phyloP scores from a whole-genome alignment of 768 basidiomycete species.

The Trichaptum fuscoviolaceum region DNA sequence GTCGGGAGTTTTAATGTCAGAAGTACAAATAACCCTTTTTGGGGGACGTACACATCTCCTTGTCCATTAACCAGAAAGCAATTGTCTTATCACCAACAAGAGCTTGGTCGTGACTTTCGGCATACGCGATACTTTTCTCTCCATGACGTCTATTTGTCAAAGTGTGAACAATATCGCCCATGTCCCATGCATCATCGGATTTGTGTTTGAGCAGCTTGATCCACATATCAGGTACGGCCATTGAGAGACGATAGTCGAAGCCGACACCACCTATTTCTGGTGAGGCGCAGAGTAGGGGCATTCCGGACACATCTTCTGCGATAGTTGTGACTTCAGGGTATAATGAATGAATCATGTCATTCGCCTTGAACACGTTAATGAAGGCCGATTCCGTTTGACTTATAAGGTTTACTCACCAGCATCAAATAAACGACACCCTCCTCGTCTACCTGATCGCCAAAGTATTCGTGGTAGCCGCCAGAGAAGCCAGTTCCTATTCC shows the following conservation, averaged over 20 bases:
- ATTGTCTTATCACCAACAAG: slow-evolving; percentile 98
- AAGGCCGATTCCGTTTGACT: slow-evolving; percentile 8
- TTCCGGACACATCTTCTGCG: slow-evolving; percentile 98
- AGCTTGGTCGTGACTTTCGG: slow-evolving; percentile 97
- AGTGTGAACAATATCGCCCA: slow-evolving; percentile 82
- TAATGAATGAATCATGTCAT: slow-evolving; percentile 78
- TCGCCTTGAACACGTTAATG: slow-evolving; percentile 56
- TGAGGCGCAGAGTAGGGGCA: slow-evolving; percentile 89
- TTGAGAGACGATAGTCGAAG: slow-evolving; percentile 96
- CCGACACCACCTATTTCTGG: slow-evolving; percentile 83
- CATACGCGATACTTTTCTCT: slow-evolving; percentile 90
- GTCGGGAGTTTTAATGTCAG: slow-evolving; percentile 8
- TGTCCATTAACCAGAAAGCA: slow-evolving; percentile 99
- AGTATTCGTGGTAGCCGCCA: slow-evolving; percentile 98
- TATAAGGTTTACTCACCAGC: slow-evolving; percentile 60
- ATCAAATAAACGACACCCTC: slow-evolving; percentile 95
- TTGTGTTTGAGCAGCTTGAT: slow-evolving; percentile 97
- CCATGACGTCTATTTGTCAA: slow-evolving; percentile 83
- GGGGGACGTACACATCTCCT: slow-evolving; percentile 88
- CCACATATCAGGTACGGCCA: slow-evolving; percentile 99
- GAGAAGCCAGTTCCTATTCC: slow-evolving; percentile 98
- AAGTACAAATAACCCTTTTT: background rate
- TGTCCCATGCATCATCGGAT: slow-evolving; percentile 81
- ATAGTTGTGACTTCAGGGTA: slow-evolving; percentile 85
- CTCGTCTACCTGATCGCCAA: slow-evolving; percentile 76